phyloP scores from a whole-genome alignment of 495 filamentous ascomycete species.

The Talaromyces proteolyticus region DNA sequence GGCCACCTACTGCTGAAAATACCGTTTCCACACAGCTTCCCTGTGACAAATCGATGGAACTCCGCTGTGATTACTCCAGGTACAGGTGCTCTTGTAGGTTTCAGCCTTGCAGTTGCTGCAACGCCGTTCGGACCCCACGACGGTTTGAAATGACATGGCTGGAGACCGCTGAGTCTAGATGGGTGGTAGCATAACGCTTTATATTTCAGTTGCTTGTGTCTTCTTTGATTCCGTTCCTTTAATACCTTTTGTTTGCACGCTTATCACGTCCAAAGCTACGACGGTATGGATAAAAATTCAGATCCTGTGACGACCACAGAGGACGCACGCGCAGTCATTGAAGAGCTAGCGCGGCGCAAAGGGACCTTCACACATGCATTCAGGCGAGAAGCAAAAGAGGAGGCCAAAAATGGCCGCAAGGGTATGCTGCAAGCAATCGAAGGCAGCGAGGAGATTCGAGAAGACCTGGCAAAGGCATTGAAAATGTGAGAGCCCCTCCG shows the following conservation, averaged over 20 bases:
- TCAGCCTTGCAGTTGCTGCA: not conserved
- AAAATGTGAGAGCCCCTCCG: not conserved
- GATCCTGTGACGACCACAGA: conserved; percentile 1
- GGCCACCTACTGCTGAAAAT: too few species aligned
- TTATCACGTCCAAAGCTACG: not conserved
- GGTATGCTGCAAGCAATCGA: conserved; percentile 2
- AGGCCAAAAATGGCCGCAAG: conserved; percentile 1
- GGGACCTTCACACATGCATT: not conserved
- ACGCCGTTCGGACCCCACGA: not conserved
- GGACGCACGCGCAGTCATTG: conserved; percentile 4
- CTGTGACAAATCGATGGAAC: not conserved
- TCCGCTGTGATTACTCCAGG: not conserved
- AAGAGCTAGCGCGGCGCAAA: conserved; percentile 3
- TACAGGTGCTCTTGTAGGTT: not conserved
- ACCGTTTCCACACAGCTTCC: too few species aligned
- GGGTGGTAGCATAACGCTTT: not conserved
- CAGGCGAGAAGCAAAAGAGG: conserved; percentile 1
- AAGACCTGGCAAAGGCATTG: conserved; percentile 3
- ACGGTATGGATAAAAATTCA: not conserved
- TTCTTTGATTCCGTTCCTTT: not conserved
- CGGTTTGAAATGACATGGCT: not conserved
- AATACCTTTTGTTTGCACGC: not conserved
- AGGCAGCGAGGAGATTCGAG: conserved; percentile 3
- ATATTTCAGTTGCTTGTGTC: not conserved
- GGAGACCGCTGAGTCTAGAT: not conserved